Conservation (phyloP, 139 green algal genomes). For the Choricystis sp. region DNA sequence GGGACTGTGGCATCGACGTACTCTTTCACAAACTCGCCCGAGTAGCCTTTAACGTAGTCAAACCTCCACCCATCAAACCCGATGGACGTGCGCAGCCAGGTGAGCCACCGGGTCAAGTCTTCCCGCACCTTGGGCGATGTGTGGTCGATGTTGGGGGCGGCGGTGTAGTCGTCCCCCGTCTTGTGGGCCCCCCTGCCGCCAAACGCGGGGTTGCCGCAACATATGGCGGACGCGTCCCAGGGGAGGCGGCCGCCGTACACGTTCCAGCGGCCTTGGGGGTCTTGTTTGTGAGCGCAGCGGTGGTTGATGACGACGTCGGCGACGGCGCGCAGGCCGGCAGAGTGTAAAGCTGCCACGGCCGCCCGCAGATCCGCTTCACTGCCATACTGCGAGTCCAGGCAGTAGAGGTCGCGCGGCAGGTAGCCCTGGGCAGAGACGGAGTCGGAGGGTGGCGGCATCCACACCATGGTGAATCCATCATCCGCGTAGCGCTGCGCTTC, state of each 20-base stretch:
- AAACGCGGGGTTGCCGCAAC: constrained; percentile 68
- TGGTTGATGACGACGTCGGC: constrained; percentile 97
- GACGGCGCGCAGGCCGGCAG: constrained; percentile 59
- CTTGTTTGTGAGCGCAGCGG: constrained; percentile 52
- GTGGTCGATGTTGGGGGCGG: constrained; percentile 93
- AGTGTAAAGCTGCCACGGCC: constrained; percentile 40
- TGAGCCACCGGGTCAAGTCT: constrained; percentile 74
- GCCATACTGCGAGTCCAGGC: constrained; percentile 58
- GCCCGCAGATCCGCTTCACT: constrained; percentile 52
- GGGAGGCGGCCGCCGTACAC: constrained; percentile 79
- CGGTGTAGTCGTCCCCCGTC: constrained; percentile 70
- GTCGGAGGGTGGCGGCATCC: constrained; percentile 85
- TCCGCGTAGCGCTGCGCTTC: constrained; percentile 36
- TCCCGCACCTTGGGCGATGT: constrained; percentile 48
- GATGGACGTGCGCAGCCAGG: constrained; percentile 65
- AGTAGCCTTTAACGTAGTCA: constrained; percentile 74
- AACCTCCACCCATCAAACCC: constrained; percentile 91
- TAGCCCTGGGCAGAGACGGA: constrained; percentile 73
- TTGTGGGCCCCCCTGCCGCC: constrained; percentile 61
- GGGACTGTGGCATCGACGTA: constrained; percentile 78
- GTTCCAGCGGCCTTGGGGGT: constrained; percentile 62
- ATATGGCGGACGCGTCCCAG: constrained; percentile 73
- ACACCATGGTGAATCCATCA: constrained; percentile 78
- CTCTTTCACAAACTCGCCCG: constrained; percentile 39
- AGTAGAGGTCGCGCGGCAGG: constrained; percentile 70